A percentile compares a stretch with the other conserved stretches of the same genome.
phyloP scores from a whole-genome alignment of 179 eudicot genomes.

The Pouteria campechiana region DNA sequence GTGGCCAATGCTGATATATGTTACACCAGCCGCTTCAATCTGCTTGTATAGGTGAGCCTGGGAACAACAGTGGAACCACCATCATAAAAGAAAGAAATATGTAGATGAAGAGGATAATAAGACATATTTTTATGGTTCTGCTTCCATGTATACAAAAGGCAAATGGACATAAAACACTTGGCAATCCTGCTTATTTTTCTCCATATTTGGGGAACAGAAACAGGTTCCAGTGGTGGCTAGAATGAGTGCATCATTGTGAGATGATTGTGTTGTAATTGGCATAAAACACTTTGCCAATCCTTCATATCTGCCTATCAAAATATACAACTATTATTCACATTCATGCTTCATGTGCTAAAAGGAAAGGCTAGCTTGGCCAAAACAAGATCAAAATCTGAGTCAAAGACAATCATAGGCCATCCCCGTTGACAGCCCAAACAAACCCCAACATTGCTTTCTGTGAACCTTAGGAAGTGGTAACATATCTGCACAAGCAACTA shows the following conservation, averaged over 20 bases:
- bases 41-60: conserved; percentile 67
- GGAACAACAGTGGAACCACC: conserved; percentile 24
- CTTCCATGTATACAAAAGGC: background rate
- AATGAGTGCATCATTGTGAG: no score
- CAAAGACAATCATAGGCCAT: no score
- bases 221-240: no score
- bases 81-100: background rate
- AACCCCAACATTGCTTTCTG: no score
- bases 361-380: background rate
- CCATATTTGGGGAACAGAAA: no score
- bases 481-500: background rate
- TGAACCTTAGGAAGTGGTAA: background rate
- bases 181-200: no score
- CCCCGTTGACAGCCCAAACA: no score
- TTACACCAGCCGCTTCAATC: conserved; percentile 72
- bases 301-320: no score
- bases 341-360: background rate
- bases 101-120: background rate
- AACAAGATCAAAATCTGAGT: no score
- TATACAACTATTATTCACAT: background rate
- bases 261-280: no score
- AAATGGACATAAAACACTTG: no score
- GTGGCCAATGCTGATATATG: conserved; percentile 81
- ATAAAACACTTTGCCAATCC: no score
- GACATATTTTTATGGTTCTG: background rate